Conservation (phyloP, 2,329 filamentous ascomycete species). For the Ceratocystiopsis minuta region DNA sequence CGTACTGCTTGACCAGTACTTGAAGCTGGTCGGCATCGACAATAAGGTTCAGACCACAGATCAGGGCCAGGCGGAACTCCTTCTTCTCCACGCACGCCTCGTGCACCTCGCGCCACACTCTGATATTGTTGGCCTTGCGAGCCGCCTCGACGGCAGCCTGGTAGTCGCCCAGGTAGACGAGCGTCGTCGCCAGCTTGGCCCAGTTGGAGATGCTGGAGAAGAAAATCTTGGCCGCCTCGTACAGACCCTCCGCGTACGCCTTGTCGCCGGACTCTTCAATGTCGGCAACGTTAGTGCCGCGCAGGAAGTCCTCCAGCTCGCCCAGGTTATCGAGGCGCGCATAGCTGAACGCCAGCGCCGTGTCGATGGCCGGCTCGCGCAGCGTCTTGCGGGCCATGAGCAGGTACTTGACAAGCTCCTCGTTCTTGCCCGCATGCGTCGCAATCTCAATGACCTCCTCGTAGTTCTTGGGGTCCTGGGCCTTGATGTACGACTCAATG, state of each 20-base stretch:
- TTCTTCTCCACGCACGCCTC: conserved; percentile 93
- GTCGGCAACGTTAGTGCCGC: conserved; percentile 83
- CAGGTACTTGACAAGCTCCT: conserved; percentile 90
- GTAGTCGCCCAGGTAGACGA: conserved; percentile 94
- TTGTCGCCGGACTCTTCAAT: conserved; percentile 96
- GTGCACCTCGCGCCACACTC: conserved; percentile 98
- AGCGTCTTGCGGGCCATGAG: conserved; percentile 95
- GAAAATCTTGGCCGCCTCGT: conserved; percentile 97
- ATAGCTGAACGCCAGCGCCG: conserved; percentile 81
- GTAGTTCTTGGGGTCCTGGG: conserved; percentile 82
- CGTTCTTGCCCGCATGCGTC: conserved; percentile 89
- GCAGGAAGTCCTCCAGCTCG: conserved; percentile 92
- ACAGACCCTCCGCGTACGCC: conserved; percentile 83
- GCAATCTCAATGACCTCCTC: conserved; percentile 90
- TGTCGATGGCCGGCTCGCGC: conserved; percentile 85
- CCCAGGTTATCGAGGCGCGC: conserved; percentile 79
- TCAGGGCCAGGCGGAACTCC: conserved; percentile 96
- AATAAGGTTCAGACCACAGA: conserved; percentile 95
- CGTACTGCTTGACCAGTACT: conserved; percentile 88
- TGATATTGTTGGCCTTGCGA: conserved; percentile 96
- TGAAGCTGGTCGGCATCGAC: conserved; percentile 91
- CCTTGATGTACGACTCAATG: conserved; percentile 95
- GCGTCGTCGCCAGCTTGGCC: conserved; percentile 93
- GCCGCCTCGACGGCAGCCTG: conserved; percentile 95
- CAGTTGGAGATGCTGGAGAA: conserved; percentile 97